Evolutionary conservation across 2,329 filamentous ascomycete species (phyloP), one percentile per base, ranked within the genome.

Genomic region (Fusarium bulbicola): DNA sequence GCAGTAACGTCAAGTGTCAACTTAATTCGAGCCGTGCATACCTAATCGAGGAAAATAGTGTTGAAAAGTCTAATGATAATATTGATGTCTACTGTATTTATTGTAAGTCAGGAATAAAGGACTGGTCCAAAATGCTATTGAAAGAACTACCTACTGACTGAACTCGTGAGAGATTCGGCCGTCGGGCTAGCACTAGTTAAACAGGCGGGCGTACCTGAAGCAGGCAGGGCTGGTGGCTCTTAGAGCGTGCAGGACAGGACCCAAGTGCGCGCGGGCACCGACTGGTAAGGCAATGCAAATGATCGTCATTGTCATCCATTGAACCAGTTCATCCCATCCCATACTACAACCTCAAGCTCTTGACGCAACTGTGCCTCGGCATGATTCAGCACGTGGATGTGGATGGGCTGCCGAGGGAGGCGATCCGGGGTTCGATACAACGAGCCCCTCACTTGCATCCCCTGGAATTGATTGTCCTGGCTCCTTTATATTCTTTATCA

Each of bases 351-450:
- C 36, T 58, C 37, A 37, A 54, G 36, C 32, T 49, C 61, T 37
- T 32, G n/a, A 40, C 39, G 46, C 59, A 18, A 59, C 60, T 59
- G 66, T 74, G 71, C 71, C 71, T 73, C 71, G 71, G 71, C 50
- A 65, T 39, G 49, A 47, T 72, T 36, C 37, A 68, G 58, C 66
- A 73, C 50, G 71, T 74, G 65, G 65, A 68, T 37, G 54, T 49
- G 59, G 59, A 64, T 45, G 47, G 69, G 65, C 64, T 66, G 66
- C 66, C 59, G 66, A 67, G 65, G 46, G 63, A 62, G 62, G 58
- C 50, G 66, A 53, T 62, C 69, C 68, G 46, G 50, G 63, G 53
- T 49, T 49, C n/a, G 24, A 68, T 68, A 50, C 57, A 47, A 56
- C 59, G 43, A 52, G 59, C 66, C 66, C 65, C 66, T 70, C 66